A percentile compares a stretch with the other conserved stretches of the same genome.
Evolutionary conservation across 2,329 filamentous ascomycete genomes (phyloP).

Genomic region (Passalora sequoiae): DNA sequence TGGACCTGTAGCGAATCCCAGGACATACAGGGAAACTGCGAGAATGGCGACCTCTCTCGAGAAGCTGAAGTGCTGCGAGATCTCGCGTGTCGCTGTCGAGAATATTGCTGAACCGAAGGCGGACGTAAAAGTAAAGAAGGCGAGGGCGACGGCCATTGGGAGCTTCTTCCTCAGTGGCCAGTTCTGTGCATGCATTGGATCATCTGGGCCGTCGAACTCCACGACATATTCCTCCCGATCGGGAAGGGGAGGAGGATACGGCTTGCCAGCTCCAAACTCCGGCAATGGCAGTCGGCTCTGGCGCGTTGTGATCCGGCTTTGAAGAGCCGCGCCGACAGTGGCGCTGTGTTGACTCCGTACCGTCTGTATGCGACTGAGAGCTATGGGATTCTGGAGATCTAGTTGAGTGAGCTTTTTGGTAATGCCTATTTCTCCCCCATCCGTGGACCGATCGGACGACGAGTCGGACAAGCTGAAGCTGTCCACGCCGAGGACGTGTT

Average conservation of each 20-base stretch:
- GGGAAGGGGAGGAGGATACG: conserved; percentile 63
- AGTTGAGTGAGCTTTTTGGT: conserved; percentile 57
- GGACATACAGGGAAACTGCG: conserved; percentile 37
- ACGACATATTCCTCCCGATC: conserved; percentile 72
- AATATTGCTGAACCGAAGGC: conserved; percentile 54
- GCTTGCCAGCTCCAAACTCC: conserved; percentile 66
- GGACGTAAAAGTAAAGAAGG: conserved; percentile 64
- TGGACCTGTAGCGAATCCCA: conserved; percentile 22
- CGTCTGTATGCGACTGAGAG: conserved; percentile 66
- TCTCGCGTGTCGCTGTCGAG: conserved; percentile 39
- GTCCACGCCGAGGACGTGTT: conserved; percentile 50
- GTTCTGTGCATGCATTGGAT: conserved; percentile 76
- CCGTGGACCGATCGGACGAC: conserved; percentile 32
- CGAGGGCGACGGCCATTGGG: conserved; percentile 61
- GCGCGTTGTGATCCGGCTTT: conserved; percentile 34
- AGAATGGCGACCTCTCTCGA: conserved; percentile 36
- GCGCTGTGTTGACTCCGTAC: conserved; percentile 63
- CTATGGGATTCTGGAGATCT: conserved; percentile 63
- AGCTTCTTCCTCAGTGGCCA: conserved; percentile 75
- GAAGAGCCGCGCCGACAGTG: conserved; percentile 57
- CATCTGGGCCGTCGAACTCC: conserved; percentile 74
- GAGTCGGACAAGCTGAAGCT: conserved; percentile 45
- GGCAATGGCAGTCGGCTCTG: conserved; percentile 52
- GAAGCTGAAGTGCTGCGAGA: conserved; percentile 42
- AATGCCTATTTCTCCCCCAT: conserved; percentile 46